phyloP scores from a whole-genome alignment of 371 early-diverging fungal genomes.

The Mucor indicus region DNA sequence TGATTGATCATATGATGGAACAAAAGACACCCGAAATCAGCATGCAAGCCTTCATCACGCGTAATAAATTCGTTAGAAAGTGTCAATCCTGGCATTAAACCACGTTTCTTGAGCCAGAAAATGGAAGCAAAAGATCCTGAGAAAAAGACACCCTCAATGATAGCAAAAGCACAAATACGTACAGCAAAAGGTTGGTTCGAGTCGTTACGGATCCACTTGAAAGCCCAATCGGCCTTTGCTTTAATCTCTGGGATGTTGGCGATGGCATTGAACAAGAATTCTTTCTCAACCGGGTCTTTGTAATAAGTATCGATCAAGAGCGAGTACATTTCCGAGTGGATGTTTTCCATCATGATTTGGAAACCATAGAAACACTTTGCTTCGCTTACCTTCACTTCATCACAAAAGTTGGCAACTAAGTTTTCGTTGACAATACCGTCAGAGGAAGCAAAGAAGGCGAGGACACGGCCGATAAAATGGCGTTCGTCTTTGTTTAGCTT shows the following conservation, averaged over 20 bases:
- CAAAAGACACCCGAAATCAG: slow-evolving; percentile 98
- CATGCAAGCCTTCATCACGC: slow-evolving; percentile 99
- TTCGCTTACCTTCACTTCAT: slow-evolving; percentile 98
- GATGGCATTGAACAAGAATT: slow-evolving; percentile 93
- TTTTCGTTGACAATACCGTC: slow-evolving; percentile 99
- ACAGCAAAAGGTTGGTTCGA: slow-evolving; percentile 89
- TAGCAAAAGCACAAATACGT: slow-evolving; percentile 98
- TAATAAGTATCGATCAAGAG: slow-evolving; percentile 99
- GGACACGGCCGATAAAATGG: slow-evolving; percentile 93
- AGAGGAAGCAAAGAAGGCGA: slow-evolving; percentile 99
- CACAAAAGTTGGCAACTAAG: slow-evolving; percentile 92
- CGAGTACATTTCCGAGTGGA: slow-evolving; percentile 99
- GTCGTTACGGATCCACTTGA: slow-evolving; percentile 85
- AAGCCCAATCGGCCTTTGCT: slow-evolving; percentile 99
- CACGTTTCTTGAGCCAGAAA: slow-evolving; percentile 99
- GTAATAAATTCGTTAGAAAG: slow-evolving; percentile 99
- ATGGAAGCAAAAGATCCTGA: slow-evolving; percentile 99
- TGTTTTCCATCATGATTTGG: slow-evolving; percentile 99
- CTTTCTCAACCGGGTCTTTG: slow-evolving; percentile 84
- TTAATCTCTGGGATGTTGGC: slow-evolving; percentile 94
- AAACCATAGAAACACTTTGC: slow-evolving; percentile 99
- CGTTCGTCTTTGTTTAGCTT: slow-evolving; percentile 89
- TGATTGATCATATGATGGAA: slow-evolving; percentile 85
- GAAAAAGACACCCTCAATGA: slow-evolving; percentile 99
- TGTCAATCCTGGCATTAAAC: slow-evolving; percentile 99